These are phyloP conservation scores for Curvularia sp. DNA, from an alignment of 2,329 filamentous ascomycete genomes.

Conservation along the genomic window DNA sequence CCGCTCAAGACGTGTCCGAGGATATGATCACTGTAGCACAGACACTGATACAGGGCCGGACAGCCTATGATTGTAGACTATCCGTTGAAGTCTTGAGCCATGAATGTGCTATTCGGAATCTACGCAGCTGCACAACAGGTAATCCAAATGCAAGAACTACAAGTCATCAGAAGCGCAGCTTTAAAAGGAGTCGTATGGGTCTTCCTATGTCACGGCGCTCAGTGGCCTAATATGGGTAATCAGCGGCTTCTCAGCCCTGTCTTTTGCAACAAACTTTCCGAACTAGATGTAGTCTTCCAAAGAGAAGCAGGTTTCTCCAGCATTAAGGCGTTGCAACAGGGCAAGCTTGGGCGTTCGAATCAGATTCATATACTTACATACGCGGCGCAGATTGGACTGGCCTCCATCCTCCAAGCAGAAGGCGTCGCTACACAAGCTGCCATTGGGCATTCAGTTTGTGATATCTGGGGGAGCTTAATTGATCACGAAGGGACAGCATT, in stretches of 20 bases:
- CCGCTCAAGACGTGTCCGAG: background rate
- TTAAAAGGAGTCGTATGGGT: constrained; percentile 26
- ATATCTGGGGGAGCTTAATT: constrained; percentile 47
- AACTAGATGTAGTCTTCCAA: constrained; percentile 11
- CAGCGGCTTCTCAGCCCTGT: constrained; percentile 20
- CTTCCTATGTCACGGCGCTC: constrained; percentile 44
- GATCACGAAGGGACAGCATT: constrained; percentile 30
- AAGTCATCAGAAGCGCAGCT: constrained; percentile 7
- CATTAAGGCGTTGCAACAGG: constrained; percentile 14
- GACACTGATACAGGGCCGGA: constrained; percentile 21
- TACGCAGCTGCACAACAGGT: background rate
- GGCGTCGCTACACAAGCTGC: constrained; percentile 18
- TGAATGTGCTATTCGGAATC: constrained; percentile 10
- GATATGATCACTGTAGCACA: constrained; percentile 17
- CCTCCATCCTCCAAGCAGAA: constrained; percentile 27
- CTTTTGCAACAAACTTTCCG: background rate
- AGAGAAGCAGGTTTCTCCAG: constrained; percentile 27
- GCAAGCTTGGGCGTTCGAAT: constrained; percentile 29
- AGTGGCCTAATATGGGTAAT: constrained; percentile 37
- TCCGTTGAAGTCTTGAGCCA: constrained; percentile 12
- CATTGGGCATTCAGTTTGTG: constrained; percentile 40
- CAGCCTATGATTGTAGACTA: constrained; percentile 12
- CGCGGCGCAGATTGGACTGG: constrained; percentile 40
- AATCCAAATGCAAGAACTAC: constrained; percentile 10
- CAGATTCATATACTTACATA: constrained; percentile 46